phyloP scores from a whole-genome alignment of 2,329 filamentous ascomycete species.

The Plectosphaerella sp. region DNA sequence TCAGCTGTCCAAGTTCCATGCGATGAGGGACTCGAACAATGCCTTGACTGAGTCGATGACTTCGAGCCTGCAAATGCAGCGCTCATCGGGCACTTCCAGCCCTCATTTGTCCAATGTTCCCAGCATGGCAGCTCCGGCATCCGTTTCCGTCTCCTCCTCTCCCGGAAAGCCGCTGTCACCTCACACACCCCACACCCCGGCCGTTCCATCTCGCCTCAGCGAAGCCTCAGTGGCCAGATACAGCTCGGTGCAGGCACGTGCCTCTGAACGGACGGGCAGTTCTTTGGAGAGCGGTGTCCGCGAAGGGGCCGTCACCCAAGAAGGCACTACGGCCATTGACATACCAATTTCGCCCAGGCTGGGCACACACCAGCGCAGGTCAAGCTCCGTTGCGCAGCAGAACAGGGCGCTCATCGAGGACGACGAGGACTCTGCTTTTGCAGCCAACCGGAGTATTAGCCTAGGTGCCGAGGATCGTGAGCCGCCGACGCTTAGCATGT shows the following conservation, averaged over 20 bases:
- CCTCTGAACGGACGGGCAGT: constrained; percentile 17
- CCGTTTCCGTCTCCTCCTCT: constrained; percentile 80
- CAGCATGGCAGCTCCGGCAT: constrained; percentile 67
- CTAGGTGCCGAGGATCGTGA: constrained; percentile 62
- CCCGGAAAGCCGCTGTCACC: constrained; percentile 87
- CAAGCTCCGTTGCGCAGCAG: constrained; percentile 66
- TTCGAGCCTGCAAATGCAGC: constrained; percentile 79
- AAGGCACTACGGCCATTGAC: constrained; percentile 63
- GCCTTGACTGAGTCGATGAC: constrained; percentile 90
- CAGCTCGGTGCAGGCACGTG: constrained; percentile 23
- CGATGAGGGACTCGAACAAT: constrained; percentile 85
- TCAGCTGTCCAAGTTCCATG: constrained; percentile 79
- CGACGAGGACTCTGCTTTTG: constrained; percentile 60
- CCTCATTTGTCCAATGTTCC: constrained; percentile 55
- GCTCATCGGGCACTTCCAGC: constrained; percentile 72
- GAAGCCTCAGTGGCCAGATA: constrained; percentile 83
- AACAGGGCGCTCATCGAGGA: constrained; percentile 50
- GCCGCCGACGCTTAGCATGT: constrained; percentile 59
- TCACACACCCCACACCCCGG: constrained; percentile 87
- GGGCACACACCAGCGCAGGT: constrained; percentile 52
- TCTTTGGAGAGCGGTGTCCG: constrained; percentile 22
- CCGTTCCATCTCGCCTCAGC: constrained; percentile 88
- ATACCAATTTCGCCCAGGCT: constrained; percentile 68
- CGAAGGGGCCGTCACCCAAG: constrained; percentile 36
- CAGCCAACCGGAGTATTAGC: constrained; percentile 62